These are phyloP conservation scores for Pseudogymnoascus pannorum DNA, from an alignment of 2,329 filamentous ascomycete species.

Conservation along the genomic window DNA sequence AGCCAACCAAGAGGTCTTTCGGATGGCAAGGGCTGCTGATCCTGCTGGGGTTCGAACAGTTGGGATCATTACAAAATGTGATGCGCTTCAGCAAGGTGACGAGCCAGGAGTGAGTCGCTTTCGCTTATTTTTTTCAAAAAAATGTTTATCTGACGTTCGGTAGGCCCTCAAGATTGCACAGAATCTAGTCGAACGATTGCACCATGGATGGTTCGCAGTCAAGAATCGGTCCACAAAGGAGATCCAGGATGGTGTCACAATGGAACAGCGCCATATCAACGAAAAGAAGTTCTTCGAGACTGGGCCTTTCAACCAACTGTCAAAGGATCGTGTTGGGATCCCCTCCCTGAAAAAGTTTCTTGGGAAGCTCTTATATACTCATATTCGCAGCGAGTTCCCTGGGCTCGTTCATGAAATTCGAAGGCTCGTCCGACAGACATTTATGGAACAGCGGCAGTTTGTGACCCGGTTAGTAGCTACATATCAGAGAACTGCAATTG, in stretches of 20 bases:
- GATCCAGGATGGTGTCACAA: background rate
- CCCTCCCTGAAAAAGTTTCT: background rate
- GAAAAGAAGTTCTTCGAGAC: slow-evolving; percentile 3
- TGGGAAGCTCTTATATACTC: background rate
- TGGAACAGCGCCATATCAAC: background rate
- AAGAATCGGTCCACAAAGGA: slow-evolving; percentile 8
- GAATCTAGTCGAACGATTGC: background rate
- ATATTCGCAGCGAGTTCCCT: background rate
- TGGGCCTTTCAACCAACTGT: background rate
- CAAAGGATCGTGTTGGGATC: background rate
- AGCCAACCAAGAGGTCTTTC: slow-evolving; percentile 23
- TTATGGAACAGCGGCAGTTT: background rate
- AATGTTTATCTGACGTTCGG: background rate
- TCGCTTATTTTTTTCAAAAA: slow-evolving; percentile 30
- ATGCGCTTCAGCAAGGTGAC: slow-evolving; percentile 31
- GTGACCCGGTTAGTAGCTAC: background rate
- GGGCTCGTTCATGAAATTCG: background rate
- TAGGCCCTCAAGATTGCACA: slow-evolving; percentile 7
- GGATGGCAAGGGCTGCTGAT: slow-evolving; percentile 22
- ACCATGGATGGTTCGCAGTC: slow-evolving; percentile 4
- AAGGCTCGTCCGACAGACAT: background rate
- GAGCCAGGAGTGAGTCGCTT: background rate
- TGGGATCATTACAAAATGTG: slow-evolving; percentile 48
- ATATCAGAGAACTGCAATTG: background rate
- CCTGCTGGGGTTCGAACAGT: slow-evolving; percentile 31